Percentiles rank a stretch among this genome's conserved stretches.
Evolutionary conservation across 2,329 filamentous ascomycete genomes (phyloP).

Genomic region (Arthrobotrys iridis): DNA sequence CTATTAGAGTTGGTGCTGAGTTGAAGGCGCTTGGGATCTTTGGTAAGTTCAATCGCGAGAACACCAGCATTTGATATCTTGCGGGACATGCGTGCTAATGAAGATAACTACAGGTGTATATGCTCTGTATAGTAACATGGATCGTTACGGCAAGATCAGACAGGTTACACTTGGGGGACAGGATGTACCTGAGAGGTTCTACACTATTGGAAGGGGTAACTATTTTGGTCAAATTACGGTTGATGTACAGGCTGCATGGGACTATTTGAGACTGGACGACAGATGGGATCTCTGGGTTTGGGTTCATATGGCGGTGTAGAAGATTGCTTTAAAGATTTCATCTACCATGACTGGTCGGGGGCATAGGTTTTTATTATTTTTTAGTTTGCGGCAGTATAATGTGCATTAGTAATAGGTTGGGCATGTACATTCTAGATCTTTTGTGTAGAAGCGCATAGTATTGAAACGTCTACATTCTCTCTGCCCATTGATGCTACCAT

Average conservation of each 20-base stretch:
- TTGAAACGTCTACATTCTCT: no score
- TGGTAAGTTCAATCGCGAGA: conserved; percentile 20
- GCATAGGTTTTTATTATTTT: neutral
- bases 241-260: conserved; percentile 34
- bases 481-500: no score
- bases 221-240: conserved; percentile 24
- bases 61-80: no score
- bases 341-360: neutral
- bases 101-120: conserved; percentile 20
- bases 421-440: no score
- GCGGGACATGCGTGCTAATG: neutral
- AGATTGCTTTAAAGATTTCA: neutral
- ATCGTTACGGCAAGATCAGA: conserved; percentile 34
- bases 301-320: conserved; percentile 42
- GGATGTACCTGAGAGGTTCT: conserved; percentile 47
- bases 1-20: conserved; percentile 44
- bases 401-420: no score
- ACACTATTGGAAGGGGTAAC: conserved; percentile 18
- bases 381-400: no score
- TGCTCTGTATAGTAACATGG: conserved; percentile 24
- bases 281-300: conserved; percentile 39
- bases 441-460: no score
- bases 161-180: conserved; percentile 46
- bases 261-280: conserved; percentile 34
- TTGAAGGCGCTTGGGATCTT: conserved; percentile 47